These are phyloP conservation scores for Magnusiomyces paraingens DNA, from an alignment of 1,139 yeast genomes.

Conservation along the genomic window DNA sequence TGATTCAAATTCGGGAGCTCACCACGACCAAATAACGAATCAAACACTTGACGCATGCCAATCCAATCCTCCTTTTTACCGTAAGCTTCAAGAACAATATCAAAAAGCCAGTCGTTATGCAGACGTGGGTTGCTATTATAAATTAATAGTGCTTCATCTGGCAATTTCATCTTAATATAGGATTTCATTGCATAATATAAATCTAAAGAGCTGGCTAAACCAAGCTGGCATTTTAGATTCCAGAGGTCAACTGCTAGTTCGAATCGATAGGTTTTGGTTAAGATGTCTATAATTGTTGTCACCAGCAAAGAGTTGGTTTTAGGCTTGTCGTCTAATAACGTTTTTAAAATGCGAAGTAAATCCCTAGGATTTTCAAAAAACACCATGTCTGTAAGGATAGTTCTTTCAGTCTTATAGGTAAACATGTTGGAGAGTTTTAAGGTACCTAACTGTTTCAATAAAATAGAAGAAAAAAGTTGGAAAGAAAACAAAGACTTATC, in stretches of 20 bases:
- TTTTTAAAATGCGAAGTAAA: conserved; percentile 7
- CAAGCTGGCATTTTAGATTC: conserved; percentile 16
- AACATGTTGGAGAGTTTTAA: conserved; percentile 28
- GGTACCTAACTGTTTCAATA: conserved; percentile 13
- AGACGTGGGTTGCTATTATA: conserved; percentile 33
- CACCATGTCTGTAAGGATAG: conserved; percentile 13
- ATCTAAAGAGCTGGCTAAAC: conserved; percentile 21
- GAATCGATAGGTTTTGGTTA: conserved; percentile 7
- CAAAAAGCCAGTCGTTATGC: conserved; percentile 24
- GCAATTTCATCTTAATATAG: conserved; percentile 38
- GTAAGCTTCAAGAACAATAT: conserved; percentile 36
- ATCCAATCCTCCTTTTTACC: conserved; percentile 53
- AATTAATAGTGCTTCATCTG: conserved; percentile 39
- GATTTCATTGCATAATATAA: conserved; percentile 37
- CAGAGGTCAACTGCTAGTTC: conserved; percentile 15
- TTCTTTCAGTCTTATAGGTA: conserved; percentile 16
- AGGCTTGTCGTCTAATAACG: conserved; percentile 10
- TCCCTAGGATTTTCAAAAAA: conserved; percentile 5
- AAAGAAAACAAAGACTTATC: conserved; percentile 6
- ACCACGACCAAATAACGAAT: conserved; percentile 52
- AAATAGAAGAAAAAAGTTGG: conserved; percentile 10
- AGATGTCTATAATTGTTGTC: conserved; percentile 20
- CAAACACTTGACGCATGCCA: conserved; percentile 55
- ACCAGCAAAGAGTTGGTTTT: conserved; percentile 16
- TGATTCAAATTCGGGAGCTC: conserved; percentile 51